These are phyloP conservation scores for Barbatosphaeria neglecta DNA, from an alignment of 495 filamentous ascomycete genomes.

Conservation along the genomic window DNA sequence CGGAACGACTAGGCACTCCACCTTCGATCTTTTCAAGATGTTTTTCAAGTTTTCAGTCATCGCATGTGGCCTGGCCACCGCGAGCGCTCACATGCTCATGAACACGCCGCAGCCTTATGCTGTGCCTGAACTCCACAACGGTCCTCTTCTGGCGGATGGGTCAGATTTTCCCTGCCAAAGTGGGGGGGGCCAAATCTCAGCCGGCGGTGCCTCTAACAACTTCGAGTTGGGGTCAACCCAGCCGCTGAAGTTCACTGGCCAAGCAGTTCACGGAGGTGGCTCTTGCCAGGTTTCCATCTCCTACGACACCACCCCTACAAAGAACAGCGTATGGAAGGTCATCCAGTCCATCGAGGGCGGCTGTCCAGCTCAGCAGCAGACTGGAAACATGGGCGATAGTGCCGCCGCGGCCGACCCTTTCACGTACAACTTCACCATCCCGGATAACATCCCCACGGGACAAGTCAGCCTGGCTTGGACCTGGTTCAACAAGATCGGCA, in stretches of 20 bases:
- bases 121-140: conserved; percentile 23
- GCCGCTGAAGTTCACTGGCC: conserved; percentile 41
- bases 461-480: conserved; percentile 67
- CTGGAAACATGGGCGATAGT: conserved; percentile 27
- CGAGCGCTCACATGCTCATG: conserved; percentile 64
- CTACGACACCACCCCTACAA: conserved; percentile 51
- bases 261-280: conserved; percentile 72
- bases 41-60: conserved; percentile 22
- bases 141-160: conserved; percentile 47
- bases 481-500: conserved; percentile 85
- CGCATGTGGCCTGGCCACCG: conserved; percentile 30
- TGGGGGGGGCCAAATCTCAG: conserved; percentile 23
- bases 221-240: conserved; percentile 45
- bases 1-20: conserved; percentile 16
- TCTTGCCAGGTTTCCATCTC: conserved; percentile 80
- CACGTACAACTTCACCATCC: conserved; percentile 46
- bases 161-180: conserved; percentile 72
- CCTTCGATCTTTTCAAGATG: conserved; percentile 21
- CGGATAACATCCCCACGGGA: conserved; percentile 43
- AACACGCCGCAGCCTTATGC: conserved; percentile 55
- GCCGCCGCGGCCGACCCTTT: conserved; percentile 14
- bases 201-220: conserved; percentile 25
- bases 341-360: conserved; percentile 75
- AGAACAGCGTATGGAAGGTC: conserved; percentile 56
- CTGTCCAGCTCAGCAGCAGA: conserved; percentile 47